Conservation (phyloP, 2,329 filamentous ascomycete species). For the Ascochyta pisi region DNA sequence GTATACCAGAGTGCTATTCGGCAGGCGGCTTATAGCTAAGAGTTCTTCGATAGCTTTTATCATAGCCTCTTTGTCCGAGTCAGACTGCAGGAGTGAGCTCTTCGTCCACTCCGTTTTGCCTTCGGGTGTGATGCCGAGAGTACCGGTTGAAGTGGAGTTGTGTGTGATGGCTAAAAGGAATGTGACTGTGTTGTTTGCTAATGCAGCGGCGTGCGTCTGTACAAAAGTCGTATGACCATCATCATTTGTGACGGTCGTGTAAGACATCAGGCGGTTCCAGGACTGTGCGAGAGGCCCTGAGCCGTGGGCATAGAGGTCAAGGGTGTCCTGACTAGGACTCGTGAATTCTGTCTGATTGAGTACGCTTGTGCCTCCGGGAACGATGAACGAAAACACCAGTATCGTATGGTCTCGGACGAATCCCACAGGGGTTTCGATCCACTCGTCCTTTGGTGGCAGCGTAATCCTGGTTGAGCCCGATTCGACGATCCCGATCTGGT, state of each 20-base stretch:
- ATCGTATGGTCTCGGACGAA: conserved; percentile 39
- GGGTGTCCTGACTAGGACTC: conserved; percentile 19
- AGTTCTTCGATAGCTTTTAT: conserved; percentile 54
- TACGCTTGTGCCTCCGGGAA: conserved; percentile 18
- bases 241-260: conserved; percentile 49
- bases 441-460: conserved; percentile 24
- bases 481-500: conserved; percentile 32
- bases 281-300: conserved; percentile 51
- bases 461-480: conserved; percentile 20
- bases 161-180: conserved; percentile 26
- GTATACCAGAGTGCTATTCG: conserved; percentile 22
- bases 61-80: conserved; percentile 38
- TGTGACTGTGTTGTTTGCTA: conserved; percentile 25
- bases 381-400: conserved; percentile 20
- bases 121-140: conserved; percentile 27
- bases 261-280: conserved; percentile 53
- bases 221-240: conserved; percentile 38
- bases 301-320: conserved; percentile 25
- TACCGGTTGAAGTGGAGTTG: conserved; percentile 26
- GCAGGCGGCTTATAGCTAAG: conserved; percentile 33
- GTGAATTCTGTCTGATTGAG: conserved; percentile 17
- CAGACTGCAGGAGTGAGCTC: conserved; percentile 59
- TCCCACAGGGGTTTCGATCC: conserved; percentile 34
- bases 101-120: conserved; percentile 51
- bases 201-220: conserved; percentile 52